phyloP scores from a whole-genome alignment of 148 eudicot genomes.

The Fallopia convolvulus region DNA sequence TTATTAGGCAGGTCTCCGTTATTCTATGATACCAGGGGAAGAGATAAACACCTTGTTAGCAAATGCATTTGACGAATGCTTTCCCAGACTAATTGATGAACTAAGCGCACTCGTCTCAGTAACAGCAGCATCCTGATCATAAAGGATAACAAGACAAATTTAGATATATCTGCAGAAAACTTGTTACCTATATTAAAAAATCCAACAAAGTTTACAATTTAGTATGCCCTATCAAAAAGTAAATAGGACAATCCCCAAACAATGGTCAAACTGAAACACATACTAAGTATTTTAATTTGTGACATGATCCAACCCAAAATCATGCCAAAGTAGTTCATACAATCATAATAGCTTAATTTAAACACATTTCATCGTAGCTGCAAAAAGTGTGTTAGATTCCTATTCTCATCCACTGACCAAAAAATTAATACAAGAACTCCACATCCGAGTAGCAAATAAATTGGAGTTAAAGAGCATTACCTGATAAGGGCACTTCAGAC shows the following conservation, averaged over 20 bases:
- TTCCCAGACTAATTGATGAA: slow-evolving; percentile 16
- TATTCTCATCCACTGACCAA: not conserved
- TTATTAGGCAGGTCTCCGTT: not conserved
- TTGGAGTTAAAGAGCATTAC: not conserved
- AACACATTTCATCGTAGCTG: not conserved
- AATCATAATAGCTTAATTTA: not conserved
- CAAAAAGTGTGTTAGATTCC: not conserved
- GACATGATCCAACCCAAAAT: not conserved
- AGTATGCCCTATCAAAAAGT: not conserved
- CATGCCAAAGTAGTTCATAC: no score
- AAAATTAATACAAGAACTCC: not conserved
- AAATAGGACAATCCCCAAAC: not conserved
- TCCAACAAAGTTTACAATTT: not conserved
- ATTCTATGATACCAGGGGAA: not conserved
- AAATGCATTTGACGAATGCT: slow-evolving; percentile 36
- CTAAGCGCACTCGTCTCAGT: not conserved
- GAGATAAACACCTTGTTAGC: slow-evolving; percentile 31
- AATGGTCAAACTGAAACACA: no score
- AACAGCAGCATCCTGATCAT: slow-evolving; percentile 10
- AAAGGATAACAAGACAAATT: not conserved
- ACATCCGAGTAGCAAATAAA: not conserved
- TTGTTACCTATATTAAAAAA: not conserved
- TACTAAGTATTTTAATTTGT: no score
- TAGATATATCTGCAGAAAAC: not conserved
- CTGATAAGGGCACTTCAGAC: slow-evolving; percentile 15